Evolutionary conservation across 2,329 filamentous ascomycete species (phyloP).

Genomic region (Aspergillus tubingensis): DNA sequence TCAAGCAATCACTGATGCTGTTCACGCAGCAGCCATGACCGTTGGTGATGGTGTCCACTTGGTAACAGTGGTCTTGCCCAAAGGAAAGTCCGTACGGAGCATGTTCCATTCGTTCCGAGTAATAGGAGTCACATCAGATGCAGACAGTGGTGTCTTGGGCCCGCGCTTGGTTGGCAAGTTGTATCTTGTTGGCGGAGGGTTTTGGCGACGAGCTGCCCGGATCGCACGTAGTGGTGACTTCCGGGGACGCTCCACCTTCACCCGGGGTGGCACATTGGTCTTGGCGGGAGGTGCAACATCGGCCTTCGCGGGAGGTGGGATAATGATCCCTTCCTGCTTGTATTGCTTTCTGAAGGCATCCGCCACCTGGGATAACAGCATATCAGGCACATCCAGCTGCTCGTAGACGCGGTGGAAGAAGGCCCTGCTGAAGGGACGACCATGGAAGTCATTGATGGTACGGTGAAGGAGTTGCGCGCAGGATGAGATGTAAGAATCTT

Average conservation of each 20-base stretch:
- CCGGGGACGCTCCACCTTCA: conserved; percentile 8
- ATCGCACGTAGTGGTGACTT: conserved; percentile 26
- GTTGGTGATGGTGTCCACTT: conserved; percentile 42
- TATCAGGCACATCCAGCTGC: conserved; percentile 41
- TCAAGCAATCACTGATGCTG: not conserved
- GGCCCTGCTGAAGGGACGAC: conserved; percentile 45
- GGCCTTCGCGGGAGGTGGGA: conserved; percentile 25
- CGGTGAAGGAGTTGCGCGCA: conserved; percentile 45
- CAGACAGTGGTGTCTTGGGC: conserved; percentile 44
- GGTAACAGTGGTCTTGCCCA: conserved; percentile 35
- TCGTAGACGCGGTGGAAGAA: conserved; percentile 49
- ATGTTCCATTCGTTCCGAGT: conserved; percentile 47
- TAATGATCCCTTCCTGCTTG: conserved; percentile 42
- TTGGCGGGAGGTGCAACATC: not conserved
- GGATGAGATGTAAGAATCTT: conserved; percentile 40
- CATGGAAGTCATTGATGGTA: conserved; percentile 43
- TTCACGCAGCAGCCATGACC: conserved; percentile 34
- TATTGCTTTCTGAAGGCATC: conserved; percentile 37
- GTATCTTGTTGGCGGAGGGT: conserved; percentile 9
- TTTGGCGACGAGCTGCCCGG: conserved; percentile 27
- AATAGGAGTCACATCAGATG: conserved; percentile 47
- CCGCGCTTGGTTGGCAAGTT: conserved; percentile 27
- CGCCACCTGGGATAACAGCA: conserved; percentile 40
- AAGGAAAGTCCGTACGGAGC: conserved; percentile 34
- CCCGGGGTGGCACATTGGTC: not conserved